phyloP scores from a whole-genome alignment of 2,329 filamentous ascomycete genomes.

The Fusarium haematococcum region DNA sequence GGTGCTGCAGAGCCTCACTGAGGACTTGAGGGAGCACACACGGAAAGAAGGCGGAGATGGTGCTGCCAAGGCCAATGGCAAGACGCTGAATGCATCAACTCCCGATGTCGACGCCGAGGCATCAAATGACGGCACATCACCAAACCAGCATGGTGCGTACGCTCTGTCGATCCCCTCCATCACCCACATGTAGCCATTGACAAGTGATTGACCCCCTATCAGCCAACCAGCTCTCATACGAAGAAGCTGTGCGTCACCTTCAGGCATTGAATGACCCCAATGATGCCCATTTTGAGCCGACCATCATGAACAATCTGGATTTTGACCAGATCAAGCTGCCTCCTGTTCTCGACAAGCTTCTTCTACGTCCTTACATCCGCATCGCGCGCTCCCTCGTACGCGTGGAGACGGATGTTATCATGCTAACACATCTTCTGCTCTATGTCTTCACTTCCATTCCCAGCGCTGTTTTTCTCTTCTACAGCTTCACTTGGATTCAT shows the following conservation, averaged over 20 bases:
- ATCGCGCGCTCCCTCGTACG: constrained; percentile 70
- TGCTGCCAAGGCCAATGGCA: not conserved
- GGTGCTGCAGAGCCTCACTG: constrained; percentile 19
- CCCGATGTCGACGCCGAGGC: not conserved
- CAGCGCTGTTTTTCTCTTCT: constrained; percentile 74
- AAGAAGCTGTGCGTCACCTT: constrained; percentile 27
- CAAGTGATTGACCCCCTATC: not conserved
- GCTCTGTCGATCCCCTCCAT: not conserved
- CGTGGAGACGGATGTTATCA: constrained; percentile 78
- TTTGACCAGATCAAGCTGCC: constrained; percentile 34
- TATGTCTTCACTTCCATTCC: constrained; percentile 78
- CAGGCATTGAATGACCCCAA: constrained; percentile 30
- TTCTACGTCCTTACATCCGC: constrained; percentile 70
- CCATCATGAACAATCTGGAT: constrained; percentile 20
- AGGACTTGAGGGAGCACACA: constrained; percentile 25
- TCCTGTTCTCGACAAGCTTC: constrained; percentile 15
- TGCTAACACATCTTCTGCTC: constrained; percentile 80
- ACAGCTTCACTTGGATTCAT: constrained; percentile 75
- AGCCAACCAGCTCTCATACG: constrained; percentile 12
- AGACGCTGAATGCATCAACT: not conserved
- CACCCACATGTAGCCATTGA: not conserved
- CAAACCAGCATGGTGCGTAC: constrained; percentile 15
- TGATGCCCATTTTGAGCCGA: constrained; percentile 33
- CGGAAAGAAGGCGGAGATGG: constrained; percentile 1
- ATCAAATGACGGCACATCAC: not conserved